Conservation (phyloP, 192 early-diverging fungal species). For the Rhizoclosmatium sp. region DNA sequence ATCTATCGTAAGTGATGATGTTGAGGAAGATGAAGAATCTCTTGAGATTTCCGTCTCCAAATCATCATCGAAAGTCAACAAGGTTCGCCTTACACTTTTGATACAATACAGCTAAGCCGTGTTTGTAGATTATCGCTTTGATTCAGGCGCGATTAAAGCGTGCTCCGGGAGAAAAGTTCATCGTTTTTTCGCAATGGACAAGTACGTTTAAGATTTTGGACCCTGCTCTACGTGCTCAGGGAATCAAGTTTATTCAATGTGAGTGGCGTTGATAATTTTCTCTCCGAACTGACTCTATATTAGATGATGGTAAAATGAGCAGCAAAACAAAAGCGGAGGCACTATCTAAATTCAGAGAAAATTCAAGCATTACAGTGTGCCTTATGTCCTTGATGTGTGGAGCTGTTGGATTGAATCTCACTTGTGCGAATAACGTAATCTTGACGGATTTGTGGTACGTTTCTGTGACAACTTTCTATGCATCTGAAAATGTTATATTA, state of each 20-base stretch:
- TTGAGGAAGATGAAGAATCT: not conserved
- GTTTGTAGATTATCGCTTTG: conserved; percentile 23
- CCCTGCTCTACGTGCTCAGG: not conserved
- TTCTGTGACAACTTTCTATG: not conserved
- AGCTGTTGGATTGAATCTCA: conserved; percentile 51
- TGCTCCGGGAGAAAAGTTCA: conserved; percentile 63
- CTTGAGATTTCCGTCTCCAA: not conserved
- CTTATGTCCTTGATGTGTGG: conserved; percentile 50
- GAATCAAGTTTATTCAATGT: conserved; percentile 7
- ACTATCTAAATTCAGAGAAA: conserved; percentile 4
- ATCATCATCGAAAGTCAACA: conserved; percentile 15
- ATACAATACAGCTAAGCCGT: not conserved
- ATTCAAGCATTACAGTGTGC: conserved; percentile 22
- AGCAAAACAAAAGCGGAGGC: conserved; percentile 14
- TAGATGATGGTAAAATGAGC: conserved; percentile 42
- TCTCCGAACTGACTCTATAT: not conserved
- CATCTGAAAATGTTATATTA: not conserved
- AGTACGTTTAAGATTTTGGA: conserved; percentile 51
- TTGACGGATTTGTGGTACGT: conserved; percentile 52
- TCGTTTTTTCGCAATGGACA: conserved; percentile 96
- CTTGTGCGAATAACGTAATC: conserved; percentile 47
- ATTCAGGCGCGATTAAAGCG: conserved; percentile 12
- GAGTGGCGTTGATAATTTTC: not conserved
- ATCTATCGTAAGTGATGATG: not conserved
- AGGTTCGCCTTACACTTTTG: not conserved